Evolutionary conservation across 192 early-diverging fungal species (phyloP), one percentile per base, ranked within the genome.

Genomic region (Lobosporangium transversale): DNA sequence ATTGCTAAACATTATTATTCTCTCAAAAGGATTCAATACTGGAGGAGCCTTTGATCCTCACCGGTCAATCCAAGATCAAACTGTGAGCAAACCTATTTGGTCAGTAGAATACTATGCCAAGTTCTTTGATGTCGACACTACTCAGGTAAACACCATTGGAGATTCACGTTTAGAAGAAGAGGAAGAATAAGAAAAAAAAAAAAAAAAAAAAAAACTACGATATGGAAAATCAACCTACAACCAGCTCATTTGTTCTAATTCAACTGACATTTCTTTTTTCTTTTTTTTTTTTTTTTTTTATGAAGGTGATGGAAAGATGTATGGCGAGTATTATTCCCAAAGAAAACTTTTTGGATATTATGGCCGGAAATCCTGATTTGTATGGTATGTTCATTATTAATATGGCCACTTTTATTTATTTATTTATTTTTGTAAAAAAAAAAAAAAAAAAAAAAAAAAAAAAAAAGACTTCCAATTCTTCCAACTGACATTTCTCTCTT

Each of bases 51-150:
- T 76, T 43, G 73, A 76, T 33, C 73, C 73, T 5, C 63, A 76
- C 53, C 53, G 73, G 36, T 57, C 17, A 4, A 76, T 76, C 23
- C 73, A 76, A n/a, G 73, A 62, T 9, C 73, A 79, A 32, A 58
- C 47, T 7, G 58, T 40, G 47, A 29, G 69, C 73, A n/a, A 75
- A 30, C 90, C 92, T 6, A 68, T 98, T 20, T 98, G 96, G 95
- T 91, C 90, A 0, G 57, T 94, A n/a, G 95, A 97, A 55, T 98
- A 96, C 78, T 99, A 95, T 70, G 66, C 91, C 24, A 89, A 86
- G 58, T 99, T 89, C 69, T 99, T 98, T 81, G 90, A 97, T 68
- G 96, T 99, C 4, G 95, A 99, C 62, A 93, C 95, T 23, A 78
- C 70, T 23, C 90, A 95, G 71, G 90, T 93, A 73, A 44, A 26